Percentiles rank a stretch among this genome's conserved stretches.
phyloP scores from a whole-genome alignment of 2,329 filamentous ascomycete species.

The Monosporascus sp. region DNA sequence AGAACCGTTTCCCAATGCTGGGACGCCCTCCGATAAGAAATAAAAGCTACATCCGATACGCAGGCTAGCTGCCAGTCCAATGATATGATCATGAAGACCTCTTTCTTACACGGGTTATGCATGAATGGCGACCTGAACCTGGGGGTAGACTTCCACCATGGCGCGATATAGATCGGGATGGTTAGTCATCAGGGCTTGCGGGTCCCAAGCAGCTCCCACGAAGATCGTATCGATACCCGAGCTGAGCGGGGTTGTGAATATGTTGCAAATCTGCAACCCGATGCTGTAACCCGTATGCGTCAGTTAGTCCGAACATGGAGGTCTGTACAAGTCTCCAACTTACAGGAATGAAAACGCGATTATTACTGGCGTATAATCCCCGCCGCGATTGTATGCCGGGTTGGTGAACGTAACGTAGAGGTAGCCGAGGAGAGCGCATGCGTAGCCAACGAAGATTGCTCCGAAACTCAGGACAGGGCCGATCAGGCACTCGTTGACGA shows the following conservation, averaged over 20 bases:
- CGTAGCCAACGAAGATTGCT: slow-evolving; percentile 76
- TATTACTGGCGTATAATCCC: slow-evolving; percentile 69
- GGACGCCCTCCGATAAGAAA: too few species aligned
- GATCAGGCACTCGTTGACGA: slow-evolving; percentile 84
- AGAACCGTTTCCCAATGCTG: too few species aligned
- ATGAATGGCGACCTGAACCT: slow-evolving; percentile 74
- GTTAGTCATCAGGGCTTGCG: slow-evolving; percentile 70
- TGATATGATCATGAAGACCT: too few species aligned
- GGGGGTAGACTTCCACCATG: slow-evolving; percentile 78
- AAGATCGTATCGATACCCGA: slow-evolving; percentile 93
- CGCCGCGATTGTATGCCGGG: slow-evolving; percentile 68
- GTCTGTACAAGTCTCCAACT: slow-evolving; percentile 1
- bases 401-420: slow-evolving; percentile 80
- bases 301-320: slow-evolving; percentile 16
- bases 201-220: slow-evolving; percentile 67
- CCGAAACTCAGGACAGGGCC: slow-evolving; percentile 53
- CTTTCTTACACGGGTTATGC: slow-evolving; percentile 30
- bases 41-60: too few species aligned
- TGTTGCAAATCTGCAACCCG: slow-evolving; percentile 81
- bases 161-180: slow-evolving; percentile 77
- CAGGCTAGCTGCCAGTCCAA: too few species aligned
- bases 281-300: slow-evolving; percentile 65
- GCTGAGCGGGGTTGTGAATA: slow-evolving; percentile 83
- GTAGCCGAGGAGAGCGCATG: slow-evolving; percentile 76
- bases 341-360: slow-evolving; percentile 56